Conservation (phyloP, 2,329 filamentous ascomycete genomes). For the Mariannaea elegans region DNA sequence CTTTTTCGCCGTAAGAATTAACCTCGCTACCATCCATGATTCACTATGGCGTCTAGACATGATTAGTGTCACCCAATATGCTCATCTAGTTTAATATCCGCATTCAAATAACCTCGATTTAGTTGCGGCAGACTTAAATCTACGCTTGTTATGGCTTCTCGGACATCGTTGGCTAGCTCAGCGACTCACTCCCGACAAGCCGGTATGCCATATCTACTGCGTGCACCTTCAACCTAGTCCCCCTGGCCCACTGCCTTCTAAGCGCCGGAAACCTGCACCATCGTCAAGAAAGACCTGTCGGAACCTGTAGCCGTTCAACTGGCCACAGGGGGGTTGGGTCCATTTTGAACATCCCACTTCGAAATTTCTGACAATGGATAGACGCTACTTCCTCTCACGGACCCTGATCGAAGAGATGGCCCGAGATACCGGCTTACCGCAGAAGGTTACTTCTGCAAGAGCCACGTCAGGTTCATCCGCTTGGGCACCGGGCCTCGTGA, state of each 20-base stretch:
- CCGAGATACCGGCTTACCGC: conserved; percentile 1
- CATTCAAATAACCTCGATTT: background rate
- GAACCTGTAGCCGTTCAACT: background rate
- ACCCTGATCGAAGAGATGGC: background rate
- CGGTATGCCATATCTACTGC: background rate
- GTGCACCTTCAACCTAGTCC: background rate
- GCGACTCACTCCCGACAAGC: background rate
- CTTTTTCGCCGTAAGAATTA: background rate
- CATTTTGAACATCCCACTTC: background rate
- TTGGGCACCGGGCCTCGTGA: background rate
- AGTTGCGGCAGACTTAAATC: background rate
- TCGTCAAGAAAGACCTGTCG: background rate
- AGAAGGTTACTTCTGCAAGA: background rate
- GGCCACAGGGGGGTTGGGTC: background rate
- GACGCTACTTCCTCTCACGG: background rate
- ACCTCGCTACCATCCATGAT: background rate
- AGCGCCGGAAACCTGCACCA: background rate
- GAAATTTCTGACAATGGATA: background rate
- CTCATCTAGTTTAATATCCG: background rate
- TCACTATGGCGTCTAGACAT: background rate
- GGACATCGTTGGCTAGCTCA: background rate
- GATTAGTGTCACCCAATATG: background rate
- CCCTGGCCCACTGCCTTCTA: background rate
- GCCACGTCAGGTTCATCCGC: background rate
- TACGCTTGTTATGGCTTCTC: background rate